Base-by-base conservation (phyloP, 306 rosid species). In the Prunus armeniaca region DNA sequence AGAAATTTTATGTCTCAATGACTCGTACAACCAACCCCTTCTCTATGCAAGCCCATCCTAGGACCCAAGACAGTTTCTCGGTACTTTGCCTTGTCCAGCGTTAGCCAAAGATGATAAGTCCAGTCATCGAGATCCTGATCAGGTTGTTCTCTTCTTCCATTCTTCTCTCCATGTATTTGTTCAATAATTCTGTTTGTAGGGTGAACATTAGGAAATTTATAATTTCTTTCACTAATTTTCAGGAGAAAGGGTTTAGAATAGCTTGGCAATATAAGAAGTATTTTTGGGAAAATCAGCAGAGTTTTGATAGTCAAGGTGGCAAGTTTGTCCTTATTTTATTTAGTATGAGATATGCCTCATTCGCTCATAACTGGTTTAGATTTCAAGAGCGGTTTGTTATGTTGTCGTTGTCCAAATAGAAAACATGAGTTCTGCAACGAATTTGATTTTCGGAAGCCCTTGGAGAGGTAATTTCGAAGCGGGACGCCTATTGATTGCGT, bases 261-360 rank as follows among this genome's bases (percentile, higher is more conserved):
- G 97, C 96, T 81, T 91, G 98, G 97, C 98, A 91, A 81, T 94
- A 90, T 80, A 90, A 91, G 71, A 94, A 91, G 87, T 91, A 94
- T 76, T 89, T 91, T 65, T 92, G 87, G 67, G 97, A 94, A 61
- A 82, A 88, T 76, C 91, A 87, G 71, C 87, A 72, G 81, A 83
- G 76, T 71, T 24, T 69, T 46, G 83, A 82, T 72, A 58, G 78
- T 74, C 82, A 74, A 51, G 83, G 81, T 74, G 89, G 96, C 84
- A 83, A 79, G 79, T 46, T 76, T 82, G 58, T 75, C 15, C 54
- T 25, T 63, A 3, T 63, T 3, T 65, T 27, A 1, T 79, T 17
- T 79, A 15, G 25, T 45, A n/a, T 5, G 12, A 34, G 38, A 34
- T 27, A 28, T 64, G 63, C 25, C 50, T 17, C 34, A 4, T 52